phyloP scores from a whole-genome alignment of 768 basidiomycete species.

The Serendipita indica region DNA sequence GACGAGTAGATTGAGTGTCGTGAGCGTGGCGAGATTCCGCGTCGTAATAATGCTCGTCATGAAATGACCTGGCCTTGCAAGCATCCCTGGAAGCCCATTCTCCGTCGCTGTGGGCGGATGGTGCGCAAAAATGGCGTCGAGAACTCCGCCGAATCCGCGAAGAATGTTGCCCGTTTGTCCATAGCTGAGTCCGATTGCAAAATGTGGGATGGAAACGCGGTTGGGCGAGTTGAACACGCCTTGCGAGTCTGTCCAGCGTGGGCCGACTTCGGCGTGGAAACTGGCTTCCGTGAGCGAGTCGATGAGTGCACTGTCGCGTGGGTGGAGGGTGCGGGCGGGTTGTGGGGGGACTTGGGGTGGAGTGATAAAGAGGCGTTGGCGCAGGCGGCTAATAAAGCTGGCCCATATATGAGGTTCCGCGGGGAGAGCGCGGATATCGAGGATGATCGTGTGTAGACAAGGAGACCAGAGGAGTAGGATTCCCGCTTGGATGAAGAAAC shows the following conservation, averaged over 20 bases:
- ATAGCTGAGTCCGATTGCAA: background rate
- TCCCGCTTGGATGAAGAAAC: slow-evolving; percentile 7
- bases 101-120: background rate
- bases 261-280: background rate
- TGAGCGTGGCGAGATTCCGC: background rate
- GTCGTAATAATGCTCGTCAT: background rate
- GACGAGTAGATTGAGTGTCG: background rate
- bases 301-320: background rate
- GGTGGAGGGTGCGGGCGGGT: background rate
- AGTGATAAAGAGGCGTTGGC: slow-evolving; percentile 1
- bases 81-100: background rate
- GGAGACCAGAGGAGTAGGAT: slow-evolving; percentile 2
- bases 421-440: background rate
- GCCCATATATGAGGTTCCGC: background rate
- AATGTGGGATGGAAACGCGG: background rate
- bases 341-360: background rate
- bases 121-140: background rate
- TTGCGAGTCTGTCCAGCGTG: slow-evolving; percentile 1
- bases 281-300: background rate
- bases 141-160: background rate
- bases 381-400: slow-evolving; percentile 5
- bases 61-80: background rate
- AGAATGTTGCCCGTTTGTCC: background rate
- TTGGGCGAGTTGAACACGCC: slow-evolving; percentile 2
- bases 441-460: background rate